These are phyloP conservation scores for Lepiota brunneoincarnata DNA, from an alignment of 768 basidiomycete species.

Conservation along the genomic window DNA sequence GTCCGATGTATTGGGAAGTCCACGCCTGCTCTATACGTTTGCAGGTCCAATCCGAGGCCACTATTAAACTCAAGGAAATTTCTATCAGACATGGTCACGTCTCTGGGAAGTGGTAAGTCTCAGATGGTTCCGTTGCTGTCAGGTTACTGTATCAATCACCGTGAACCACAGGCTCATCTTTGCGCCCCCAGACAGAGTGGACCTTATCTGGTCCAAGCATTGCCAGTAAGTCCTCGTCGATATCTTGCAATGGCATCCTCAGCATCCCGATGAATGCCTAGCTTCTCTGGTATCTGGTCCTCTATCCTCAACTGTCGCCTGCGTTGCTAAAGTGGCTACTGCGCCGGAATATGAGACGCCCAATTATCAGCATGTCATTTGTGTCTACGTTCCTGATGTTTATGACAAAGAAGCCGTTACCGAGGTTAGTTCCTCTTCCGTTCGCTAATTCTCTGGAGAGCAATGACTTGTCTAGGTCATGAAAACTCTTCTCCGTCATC, in stretches of 20 bases:
- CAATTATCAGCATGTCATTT: constrained; percentile 63
- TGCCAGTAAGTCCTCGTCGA: constrained; percentile 43
- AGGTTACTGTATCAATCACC: background rate
- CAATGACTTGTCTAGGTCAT: constrained; percentile 48
- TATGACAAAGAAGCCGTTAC: constrained; percentile 61
- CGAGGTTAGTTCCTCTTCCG: constrained; percentile 33
- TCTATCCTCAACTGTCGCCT: constrained; percentile 54
- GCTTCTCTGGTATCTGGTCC: constrained; percentile 67
- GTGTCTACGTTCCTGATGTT: constrained; percentile 69
- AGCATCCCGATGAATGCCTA: constrained; percentile 19
- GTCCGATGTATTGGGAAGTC: background rate
- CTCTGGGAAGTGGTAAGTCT: constrained; percentile 65
- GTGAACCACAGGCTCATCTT: constrained; percentile 59
- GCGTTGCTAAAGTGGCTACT: constrained; percentile 64
- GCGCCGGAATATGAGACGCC: constrained; percentile 44
- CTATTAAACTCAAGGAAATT: constrained; percentile 56
- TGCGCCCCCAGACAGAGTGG: constrained; percentile 57
- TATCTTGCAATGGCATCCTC: background rate
- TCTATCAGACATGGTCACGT: constrained; percentile 52
- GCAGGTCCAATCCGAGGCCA: constrained; percentile 60
- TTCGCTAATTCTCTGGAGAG: background rate
- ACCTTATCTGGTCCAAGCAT: constrained; percentile 60
- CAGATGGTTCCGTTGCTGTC: background rate
- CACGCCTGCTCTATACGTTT: background rate
- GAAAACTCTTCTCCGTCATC: constrained; percentile 61